Conservation (phyloP, 78 protist genomes). For the Dictyostelium capitatum region DNA sequence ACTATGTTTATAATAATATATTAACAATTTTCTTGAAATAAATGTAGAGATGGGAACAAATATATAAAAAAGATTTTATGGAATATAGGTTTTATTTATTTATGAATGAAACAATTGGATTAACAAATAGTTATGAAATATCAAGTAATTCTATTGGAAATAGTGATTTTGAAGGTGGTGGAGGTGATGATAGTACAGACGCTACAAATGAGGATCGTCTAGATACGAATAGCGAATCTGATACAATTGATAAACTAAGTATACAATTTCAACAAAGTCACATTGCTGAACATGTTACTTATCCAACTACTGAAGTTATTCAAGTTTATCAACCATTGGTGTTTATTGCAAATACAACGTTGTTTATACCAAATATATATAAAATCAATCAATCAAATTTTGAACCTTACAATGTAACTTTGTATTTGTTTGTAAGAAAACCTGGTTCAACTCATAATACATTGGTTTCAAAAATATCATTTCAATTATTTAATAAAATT, state of each 20-base stretch:
- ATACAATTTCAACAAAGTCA: slow-evolving; percentile 5
- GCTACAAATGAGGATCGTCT: neutral
- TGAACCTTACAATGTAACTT: neutral
- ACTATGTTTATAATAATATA: too few relatives aligned
- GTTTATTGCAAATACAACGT: slow-evolving; percentile 3
- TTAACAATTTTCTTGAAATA: too few relatives aligned
- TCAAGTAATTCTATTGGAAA: neutral
- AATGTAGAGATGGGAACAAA: slow-evolving; percentile 51
- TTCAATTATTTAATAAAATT: neutral
- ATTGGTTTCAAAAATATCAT: neutral
- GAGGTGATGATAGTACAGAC: neutral
- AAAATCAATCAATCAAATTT: neutral
- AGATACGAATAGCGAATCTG: neutral
- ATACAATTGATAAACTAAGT: neutral
- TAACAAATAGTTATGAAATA: neutral
- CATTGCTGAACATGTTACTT: slow-evolving; percentile 31
- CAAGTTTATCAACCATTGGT: slow-evolving; percentile 32
- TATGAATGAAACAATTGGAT: neutral
- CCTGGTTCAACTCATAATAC: neutral
- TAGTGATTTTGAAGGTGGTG: neutral
- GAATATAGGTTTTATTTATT: neutral
- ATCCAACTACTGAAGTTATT: slow-evolving; percentile 41
- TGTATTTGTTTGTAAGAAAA: neutral
- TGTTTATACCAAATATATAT: slow-evolving; percentile 5
- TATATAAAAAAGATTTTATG: slow-evolving; percentile 41